Conservation (phyloP, 192 early-diverging fungal genomes). For the Entomortierella chlamydospora region DNA sequence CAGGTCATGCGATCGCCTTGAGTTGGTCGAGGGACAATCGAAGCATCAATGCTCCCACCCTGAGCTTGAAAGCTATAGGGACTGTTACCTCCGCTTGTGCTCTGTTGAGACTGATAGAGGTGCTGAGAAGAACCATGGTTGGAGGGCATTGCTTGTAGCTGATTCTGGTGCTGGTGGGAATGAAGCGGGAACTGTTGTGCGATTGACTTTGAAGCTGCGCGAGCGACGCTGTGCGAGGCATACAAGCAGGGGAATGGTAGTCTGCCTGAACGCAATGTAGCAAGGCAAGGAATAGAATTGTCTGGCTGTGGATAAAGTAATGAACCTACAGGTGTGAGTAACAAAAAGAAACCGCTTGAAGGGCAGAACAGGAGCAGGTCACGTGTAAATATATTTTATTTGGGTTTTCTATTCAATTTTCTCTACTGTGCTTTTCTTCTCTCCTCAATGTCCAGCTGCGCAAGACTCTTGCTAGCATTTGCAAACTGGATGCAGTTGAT, state of each 20-base stretch:
- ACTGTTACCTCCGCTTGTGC: neutral
- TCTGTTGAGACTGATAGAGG: constrained; percentile 7
- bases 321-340: too few relatives aligned
- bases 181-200: neutral
- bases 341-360: too few relatives aligned
- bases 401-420: neutral
- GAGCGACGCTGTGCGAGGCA: constrained; percentile 13
- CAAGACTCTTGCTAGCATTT: constrained; percentile 85
- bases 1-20: constrained; percentile 52
- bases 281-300: neutral
- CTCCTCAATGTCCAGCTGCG: constrained; percentile 73
- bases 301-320: neutral
- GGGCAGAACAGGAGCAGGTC: neutral
- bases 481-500: constrained; percentile 95
- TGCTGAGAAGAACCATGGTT: constrained; percentile 18
- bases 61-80: constrained; percentile 27
- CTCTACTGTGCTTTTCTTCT: constrained; percentile 41
- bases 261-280: too few relatives aligned
- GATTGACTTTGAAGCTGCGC: constrained; percentile 23
- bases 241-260: neutral
- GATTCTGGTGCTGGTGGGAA: constrained; percentile 3
- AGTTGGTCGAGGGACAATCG: constrained; percentile 36
- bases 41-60: constrained; percentile 3
- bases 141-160: constrained; percentile 22
- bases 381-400: neutral